Evolutionary conservation across 768 basidiomycete genomes (phyloP).

Genomic region (Rhodotorula kratochvilovae): DNA sequence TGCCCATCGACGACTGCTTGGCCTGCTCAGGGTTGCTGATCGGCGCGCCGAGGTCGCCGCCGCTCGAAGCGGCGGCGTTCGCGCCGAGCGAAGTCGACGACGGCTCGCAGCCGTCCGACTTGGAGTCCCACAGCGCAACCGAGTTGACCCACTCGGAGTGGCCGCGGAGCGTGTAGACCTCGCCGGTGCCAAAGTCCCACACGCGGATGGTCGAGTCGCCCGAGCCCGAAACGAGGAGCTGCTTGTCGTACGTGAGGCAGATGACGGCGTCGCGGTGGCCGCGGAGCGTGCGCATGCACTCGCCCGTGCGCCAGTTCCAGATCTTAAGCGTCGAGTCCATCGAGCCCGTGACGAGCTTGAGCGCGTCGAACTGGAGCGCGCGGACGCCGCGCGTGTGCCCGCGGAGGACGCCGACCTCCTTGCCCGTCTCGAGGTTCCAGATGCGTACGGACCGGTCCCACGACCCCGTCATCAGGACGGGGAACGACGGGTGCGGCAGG

Average conservation of each 20-base stretch:
- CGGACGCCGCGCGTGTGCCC: conserved; percentile 91
- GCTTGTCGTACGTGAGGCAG: conserved; percentile 82
- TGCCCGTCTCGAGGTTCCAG: conserved; percentile 93
- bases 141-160: conserved; percentile 96
- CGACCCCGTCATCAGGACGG: conserved; percentile 93
- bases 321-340: conserved; percentile 95
- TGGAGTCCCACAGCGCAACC: conserved; percentile 80
- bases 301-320: conserved; percentile 91
- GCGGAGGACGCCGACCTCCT: conserved; percentile 70
- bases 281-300: conserved; percentile 77
- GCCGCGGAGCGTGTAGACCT: conserved; percentile 85
- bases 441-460: conserved; percentile 91
- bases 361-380: conserved; percentile 90
- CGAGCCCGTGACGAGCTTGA: conserved; percentile 87
- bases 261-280: conserved; percentile 90
- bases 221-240: conserved; percentile 85
- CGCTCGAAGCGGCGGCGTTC: not conserved
- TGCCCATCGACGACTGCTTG: conserved; percentile 55
- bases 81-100: conserved; percentile 20
- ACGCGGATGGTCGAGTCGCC: conserved; percentile 93
- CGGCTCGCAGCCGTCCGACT: conserved; percentile 43
- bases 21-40: conserved; percentile 42
- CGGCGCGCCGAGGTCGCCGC: conserved; percentile 33
- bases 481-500: conserved; percentile 73
- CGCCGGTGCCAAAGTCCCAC: conserved; percentile 77